Base-by-base conservation (phyloP, 2,329 filamentous ascomycete species). In the Ilyonectria destructans region DNA sequence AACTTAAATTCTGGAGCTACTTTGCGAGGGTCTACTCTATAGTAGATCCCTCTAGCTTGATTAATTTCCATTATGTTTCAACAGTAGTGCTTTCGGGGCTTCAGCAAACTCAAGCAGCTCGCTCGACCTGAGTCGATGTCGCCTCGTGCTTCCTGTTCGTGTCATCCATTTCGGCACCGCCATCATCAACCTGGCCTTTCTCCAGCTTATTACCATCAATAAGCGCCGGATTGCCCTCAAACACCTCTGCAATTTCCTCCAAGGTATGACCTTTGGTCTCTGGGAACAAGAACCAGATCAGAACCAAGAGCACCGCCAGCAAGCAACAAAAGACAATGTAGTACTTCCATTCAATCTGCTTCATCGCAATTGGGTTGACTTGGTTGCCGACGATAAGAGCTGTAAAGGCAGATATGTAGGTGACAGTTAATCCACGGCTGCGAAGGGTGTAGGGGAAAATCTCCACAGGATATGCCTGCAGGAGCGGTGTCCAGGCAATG, bases 321-420 rank as follows among this genome's bases (percentile, higher is more conserved):
- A 80, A 77, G 8, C 76, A 77, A 52, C 78, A 75, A 58, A 80
- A 83, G 15, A 83, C 77, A 48, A 78, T 77, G 48, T 82, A 83
- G 62, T 83, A 83, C 48, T 75, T 80, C 81, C 81, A 84, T 0
- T 64, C 69, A 21, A 84, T 79, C 0, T 67, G 73, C 1, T 77
- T 69, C 56, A 84, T 76, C 0, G 79, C 82, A 17, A 83, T 78
- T 0, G 82, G 82, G 58, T 82, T 83, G 45, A 82, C 78, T 49
- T 79, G 80, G 64, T 81, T 79, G 33, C 80, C 80, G 54, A 82
- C 78, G 15, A 71, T 78, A n/a, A 77, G 68, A 19, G 60, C 51
- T 0, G 51, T 19, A 48, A 63, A 71, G 7, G 67, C 55, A 2
- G 64, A 61, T 29, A 72, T 65, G 46, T 71, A 71, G 17, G 58